A percentile compares a stretch with the other conserved stretches of the same genome.
These are phyloP conservation scores for Dianthus caryophyllus DNA, from an alignment of 148 eudicot genomes.

Conservation along the genomic window DNA sequence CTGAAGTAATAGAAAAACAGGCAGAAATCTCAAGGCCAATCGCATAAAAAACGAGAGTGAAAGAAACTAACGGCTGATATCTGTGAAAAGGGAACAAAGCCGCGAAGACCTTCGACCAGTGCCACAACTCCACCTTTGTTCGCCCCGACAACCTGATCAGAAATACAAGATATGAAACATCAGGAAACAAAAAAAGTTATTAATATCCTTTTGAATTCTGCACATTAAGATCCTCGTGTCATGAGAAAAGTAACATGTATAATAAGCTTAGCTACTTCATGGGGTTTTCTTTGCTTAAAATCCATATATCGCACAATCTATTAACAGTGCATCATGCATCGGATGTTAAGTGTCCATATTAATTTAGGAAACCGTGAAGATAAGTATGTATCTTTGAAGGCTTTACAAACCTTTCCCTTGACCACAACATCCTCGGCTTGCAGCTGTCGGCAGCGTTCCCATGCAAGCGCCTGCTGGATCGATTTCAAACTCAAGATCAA, in stretches of 20 bases:
- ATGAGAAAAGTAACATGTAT: no score
- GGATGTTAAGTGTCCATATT: no score
- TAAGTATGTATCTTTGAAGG: not conserved
- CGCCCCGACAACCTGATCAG: slow-evolving; percentile 71
- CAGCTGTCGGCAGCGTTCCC: slow-evolving; percentile 96
- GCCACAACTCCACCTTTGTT: slow-evolving; percentile 97
- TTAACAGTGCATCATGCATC: no score
- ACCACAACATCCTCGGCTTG: slow-evolving; percentile 88
- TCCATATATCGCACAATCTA: no score
- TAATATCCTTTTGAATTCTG: not conserved
- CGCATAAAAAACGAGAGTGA: not conserved
- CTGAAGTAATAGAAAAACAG: not conserved
- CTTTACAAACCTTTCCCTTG: slow-evolving; percentile 70
- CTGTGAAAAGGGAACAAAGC: slow-evolving; percentile 98
- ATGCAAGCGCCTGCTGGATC: slow-evolving; percentile 80
- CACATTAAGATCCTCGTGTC: not conserved
- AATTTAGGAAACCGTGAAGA: no score
- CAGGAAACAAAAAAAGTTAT: not conserved
- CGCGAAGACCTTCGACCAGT: slow-evolving; percentile 83
- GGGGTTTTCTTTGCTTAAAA: no score
- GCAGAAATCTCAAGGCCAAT: not conserved
- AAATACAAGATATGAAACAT: slow-evolving; percentile 9
- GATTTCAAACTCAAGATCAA: slow-evolving; percentile 65
- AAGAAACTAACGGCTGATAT: slow-evolving; percentile 61
- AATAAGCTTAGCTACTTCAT: no score